These are phyloP conservation scores for Kwoniella sp. DNA, from an alignment of 768 basidiomycete species.

Conservation along the genomic window DNA sequence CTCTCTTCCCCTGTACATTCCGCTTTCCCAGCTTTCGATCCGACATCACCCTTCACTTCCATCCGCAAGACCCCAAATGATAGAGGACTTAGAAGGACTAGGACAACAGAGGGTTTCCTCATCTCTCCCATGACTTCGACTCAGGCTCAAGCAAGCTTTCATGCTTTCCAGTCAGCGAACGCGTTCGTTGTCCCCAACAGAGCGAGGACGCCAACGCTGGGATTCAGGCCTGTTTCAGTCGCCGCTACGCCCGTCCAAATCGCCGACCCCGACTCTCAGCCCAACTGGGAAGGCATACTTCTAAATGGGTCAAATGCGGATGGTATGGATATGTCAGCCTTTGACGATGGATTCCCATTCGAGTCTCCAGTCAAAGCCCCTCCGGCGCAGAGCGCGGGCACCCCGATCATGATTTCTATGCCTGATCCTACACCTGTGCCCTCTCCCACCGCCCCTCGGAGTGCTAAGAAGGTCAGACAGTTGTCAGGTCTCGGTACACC, in stretches of 20 bases:
- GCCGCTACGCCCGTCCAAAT: conserved; percentile 23
- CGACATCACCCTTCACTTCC: conserved; percentile 20
- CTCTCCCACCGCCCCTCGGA: conserved; percentile 23
- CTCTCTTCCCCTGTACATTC: conserved; percentile 27
- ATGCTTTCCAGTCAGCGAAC: conserved; percentile 10
- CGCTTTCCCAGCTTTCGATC: conserved; percentile 26
- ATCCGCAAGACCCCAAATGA: conserved; percentile 25
- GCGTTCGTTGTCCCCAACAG: conserved; percentile 5
- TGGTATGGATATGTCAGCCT: conserved; percentile 16
- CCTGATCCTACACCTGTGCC: conserved; percentile 10
- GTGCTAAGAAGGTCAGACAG: conserved; percentile 19
- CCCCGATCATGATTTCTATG: conserved; percentile 18
- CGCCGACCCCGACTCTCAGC: conserved; percentile 18
- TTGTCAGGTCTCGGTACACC: conserved; percentile 31
- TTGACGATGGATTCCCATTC: conserved; percentile 13
- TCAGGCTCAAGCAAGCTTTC: conserved; percentile 7
- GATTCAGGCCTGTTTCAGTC: conserved; percentile 22
- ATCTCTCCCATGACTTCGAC: conserved; percentile 26
- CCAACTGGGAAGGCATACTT: conserved; percentile 25
- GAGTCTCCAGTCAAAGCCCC: conserved; percentile 22
- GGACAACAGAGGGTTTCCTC: conserved; percentile 27
- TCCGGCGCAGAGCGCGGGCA: conserved; percentile 5
- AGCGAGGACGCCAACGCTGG: conserved; percentile 18
- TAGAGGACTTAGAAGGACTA: conserved; percentile 12
- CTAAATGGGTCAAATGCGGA: conserved; percentile 5